A percentile compares a stretch with the other conserved stretches of the same genome.
Evolutionary conservation across 768 basidiomycete genomes (phyloP).

Genomic region (Nidularia sp.): DNA sequence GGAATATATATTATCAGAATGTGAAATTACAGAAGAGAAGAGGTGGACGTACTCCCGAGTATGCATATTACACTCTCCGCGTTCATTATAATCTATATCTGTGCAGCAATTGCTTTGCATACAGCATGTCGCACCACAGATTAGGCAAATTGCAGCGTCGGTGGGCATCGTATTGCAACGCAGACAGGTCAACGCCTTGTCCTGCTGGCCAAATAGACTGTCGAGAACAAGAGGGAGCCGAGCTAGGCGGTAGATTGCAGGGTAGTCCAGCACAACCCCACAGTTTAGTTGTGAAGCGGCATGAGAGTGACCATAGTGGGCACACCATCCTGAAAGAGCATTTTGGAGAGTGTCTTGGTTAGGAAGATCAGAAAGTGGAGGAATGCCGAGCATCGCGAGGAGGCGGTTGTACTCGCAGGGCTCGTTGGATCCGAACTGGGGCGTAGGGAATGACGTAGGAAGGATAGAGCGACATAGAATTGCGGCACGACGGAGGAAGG

Average conservation of each 20-base stretch:
- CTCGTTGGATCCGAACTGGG: conserved; percentile 31
- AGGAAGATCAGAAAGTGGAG: conserved; percentile 73
- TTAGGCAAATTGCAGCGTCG: conserved; percentile 87
- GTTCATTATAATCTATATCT: conserved; percentile 55
- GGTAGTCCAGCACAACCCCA: conserved; percentile 78
- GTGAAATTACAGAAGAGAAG: conserved; percentile 1
- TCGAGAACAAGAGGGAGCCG: conserved; percentile 81
- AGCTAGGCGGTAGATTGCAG: conserved; percentile 77
- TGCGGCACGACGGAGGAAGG: conserved; percentile 85
- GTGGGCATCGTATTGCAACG: conserved; percentile 76
- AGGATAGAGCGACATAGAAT: conserved; percentile 79
- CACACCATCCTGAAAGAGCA: conserved; percentile 87
- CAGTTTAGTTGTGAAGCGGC: conserved; percentile 76
- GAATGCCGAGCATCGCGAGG: conserved; percentile 71
- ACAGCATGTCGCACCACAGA: conserved; percentile 86
- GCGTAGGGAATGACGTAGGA: conserved; percentile 58
- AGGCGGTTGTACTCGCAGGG: conserved; percentile 78
- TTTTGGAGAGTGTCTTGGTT: conserved; percentile 86
- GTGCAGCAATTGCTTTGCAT: conserved; percentile 91
- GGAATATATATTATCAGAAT: conserved; percentile 4
- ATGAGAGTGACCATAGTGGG: conserved; percentile 81
- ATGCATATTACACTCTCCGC: conserved; percentile 96
- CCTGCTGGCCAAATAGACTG: conserved; percentile 71
- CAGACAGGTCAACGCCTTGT: conserved; percentile 68
- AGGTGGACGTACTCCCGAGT: conserved; percentile 74